Base-by-base conservation (phyloP, 179 eudicot species). In the Spergularia azorica region DNA sequence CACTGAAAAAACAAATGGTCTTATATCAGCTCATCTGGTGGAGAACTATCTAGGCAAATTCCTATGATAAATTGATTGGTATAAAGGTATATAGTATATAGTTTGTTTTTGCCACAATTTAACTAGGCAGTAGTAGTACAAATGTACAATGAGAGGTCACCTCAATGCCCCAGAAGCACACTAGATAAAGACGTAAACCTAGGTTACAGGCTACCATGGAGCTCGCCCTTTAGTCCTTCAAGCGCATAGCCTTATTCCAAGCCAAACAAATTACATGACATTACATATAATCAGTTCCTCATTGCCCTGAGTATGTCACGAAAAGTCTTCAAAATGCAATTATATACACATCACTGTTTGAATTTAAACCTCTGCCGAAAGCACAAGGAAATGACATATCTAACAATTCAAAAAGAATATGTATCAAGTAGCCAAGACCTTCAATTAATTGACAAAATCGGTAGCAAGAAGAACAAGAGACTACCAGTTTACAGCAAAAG, bases 1-100 rank as follows among this genome's bases (percentile, higher is more conserved):
- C 17, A 84, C 89, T 12, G 83, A 88, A 60, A 84, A 71, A 60
- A 79, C 86, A 59, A 88, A 80, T 70, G 72, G 54, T 15, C 76
- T 86, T 43, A 78, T 81, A 18, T 72, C 83, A n/a, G 32, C 73
- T 50, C 77, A 80, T 63, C 70, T 88, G 71, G 61, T 86, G 51
- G 80, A 80, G 59, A 77, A 75, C 5, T 67, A 56, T 71, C 15
- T 46, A 61, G 64, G 77, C 12, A 32, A 73, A 32, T 77, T 81
- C 21, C 56, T 72, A 67, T 43, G 48, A 43, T 43, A 4, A 4
- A 43, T 4, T 81, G 68, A 77, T 38, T 50, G 21, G 55, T 72
- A 48, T 41, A 17, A 62, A 80, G 67, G 76, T 70, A 75, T 62
- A 21, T 63, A n/a, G 7, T 54, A 14, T 14, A 11, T 15, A 15